Conservation (phyloP, 306 rosid species). For the Vachellia collinsii region DNA sequence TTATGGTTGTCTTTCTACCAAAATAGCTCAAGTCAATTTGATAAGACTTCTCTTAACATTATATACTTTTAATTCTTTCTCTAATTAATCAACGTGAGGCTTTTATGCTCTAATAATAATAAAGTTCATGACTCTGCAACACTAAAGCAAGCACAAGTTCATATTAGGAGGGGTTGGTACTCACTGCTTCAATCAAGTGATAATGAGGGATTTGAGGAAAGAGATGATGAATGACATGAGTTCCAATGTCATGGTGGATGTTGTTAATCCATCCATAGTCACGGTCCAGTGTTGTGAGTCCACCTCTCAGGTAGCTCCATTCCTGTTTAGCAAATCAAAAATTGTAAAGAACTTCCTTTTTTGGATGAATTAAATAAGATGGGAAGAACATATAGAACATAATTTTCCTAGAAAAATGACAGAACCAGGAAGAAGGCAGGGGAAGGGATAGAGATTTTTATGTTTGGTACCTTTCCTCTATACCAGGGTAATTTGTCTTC, state of each 20-base stretch:
- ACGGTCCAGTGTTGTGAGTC: conserved; percentile 81
- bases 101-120: too few species aligned
- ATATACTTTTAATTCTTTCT: too few species aligned
- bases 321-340: conserved; percentile 49
- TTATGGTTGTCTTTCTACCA: too few species aligned
- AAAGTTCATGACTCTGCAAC: neutral
- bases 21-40: too few species aligned
- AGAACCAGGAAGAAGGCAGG: neutral
- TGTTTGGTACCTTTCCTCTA: conserved; percentile 75
- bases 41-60: too few species aligned
- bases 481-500: conserved; percentile 96
- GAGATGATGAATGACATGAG: conserved; percentile 82
- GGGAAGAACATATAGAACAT: conserved; percentile 4
- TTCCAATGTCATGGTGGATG: conserved; percentile 82
- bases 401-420: conserved; percentile 12
- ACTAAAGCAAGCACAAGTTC: neutral
- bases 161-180: conserved; percentile 40
- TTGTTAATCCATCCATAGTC: conserved; percentile 87
- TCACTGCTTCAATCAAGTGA: conserved; percentile 85
- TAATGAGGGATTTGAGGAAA: conserved; percentile 92
- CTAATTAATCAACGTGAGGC: too few species aligned
- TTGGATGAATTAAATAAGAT: neutral
- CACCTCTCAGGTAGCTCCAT: conserved; percentile 84
- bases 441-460: neutral
- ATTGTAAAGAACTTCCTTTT: neutral